Evolutionary conservation across 2,329 filamentous ascomycete species (phyloP).

Genomic region (Teratosphaeria destructans): DNA sequence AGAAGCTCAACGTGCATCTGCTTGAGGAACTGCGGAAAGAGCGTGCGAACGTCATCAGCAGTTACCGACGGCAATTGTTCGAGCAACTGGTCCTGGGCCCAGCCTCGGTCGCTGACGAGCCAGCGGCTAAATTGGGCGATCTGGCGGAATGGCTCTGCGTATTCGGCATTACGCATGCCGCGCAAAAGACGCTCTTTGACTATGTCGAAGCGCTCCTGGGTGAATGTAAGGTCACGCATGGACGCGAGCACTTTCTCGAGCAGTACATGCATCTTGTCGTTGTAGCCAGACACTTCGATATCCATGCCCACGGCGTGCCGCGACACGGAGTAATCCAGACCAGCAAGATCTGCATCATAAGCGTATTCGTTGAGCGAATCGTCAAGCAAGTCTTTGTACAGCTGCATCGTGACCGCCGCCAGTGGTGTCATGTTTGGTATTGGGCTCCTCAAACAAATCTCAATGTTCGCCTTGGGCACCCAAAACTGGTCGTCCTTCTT

Average conservation of each 20-base stretch:
- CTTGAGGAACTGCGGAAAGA: constrained; percentile 68
- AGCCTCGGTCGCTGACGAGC: constrained; percentile 66
- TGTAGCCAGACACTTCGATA: constrained; percentile 78
- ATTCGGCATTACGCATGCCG: constrained; percentile 75
- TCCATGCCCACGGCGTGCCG: constrained; percentile 64
- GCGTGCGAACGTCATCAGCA: constrained; percentile 61
- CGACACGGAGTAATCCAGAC: constrained; percentile 70
- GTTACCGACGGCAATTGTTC: constrained; percentile 67
- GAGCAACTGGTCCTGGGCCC: constrained; percentile 68
- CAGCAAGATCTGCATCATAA: constrained; percentile 90
- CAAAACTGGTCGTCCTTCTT: constrained; percentile 99
- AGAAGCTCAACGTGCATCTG: constrained; percentile 84
- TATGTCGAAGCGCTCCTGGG: constrained; percentile 80
- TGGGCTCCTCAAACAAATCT: constrained; percentile 70
- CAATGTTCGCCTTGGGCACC: constrained; percentile 87
- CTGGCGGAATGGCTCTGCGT: constrained; percentile 80
- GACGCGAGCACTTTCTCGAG: constrained; percentile 79
- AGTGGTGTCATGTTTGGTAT: constrained; percentile 69
- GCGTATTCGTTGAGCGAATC: constrained; percentile 88
- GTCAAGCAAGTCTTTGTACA: constrained; percentile 77
- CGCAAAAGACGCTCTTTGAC: constrained; percentile 75
- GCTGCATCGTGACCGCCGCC: constrained; percentile 63
- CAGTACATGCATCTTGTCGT: constrained; percentile 86
- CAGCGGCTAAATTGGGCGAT: constrained; percentile 74
- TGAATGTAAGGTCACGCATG: constrained; percentile 74